Conservation (phyloP, 306 rosid species). For the Delonix regia region DNA sequence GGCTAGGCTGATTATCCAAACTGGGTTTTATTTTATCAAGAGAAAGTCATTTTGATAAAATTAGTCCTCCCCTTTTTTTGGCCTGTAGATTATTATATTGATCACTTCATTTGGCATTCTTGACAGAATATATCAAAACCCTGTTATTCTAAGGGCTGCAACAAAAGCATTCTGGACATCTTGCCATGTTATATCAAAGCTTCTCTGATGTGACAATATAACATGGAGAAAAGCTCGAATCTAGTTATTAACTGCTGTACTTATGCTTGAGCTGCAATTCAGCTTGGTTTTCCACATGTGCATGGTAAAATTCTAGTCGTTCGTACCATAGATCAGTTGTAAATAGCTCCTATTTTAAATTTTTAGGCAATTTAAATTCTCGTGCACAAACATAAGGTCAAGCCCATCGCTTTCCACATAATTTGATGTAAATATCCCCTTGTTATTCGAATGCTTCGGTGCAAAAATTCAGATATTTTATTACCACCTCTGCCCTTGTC, state of each 20-base stretch:
- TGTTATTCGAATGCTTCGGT: background rate
- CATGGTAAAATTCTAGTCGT: slow-evolving; percentile 20
- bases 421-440: background rate
- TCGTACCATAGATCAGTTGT: slow-evolving; percentile 29
- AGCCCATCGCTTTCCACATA: background rate
- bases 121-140: slow-evolving; percentile 88
- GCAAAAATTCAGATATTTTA: background rate
- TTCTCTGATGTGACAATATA: slow-evolving; percentile 49
- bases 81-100: background rate
- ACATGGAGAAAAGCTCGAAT: background rate
- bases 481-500: background rate
- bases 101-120: slow-evolving; percentile 9
- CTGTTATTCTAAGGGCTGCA: slow-evolving; percentile 64
- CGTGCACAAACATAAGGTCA: background rate
- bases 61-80: background rate
- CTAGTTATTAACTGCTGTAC: background rate
- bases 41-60: background rate
- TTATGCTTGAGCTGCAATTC: slow-evolving; percentile 23
- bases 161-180: slow-evolving; percentile 83
- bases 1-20: background rate
- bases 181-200: slow-evolving; percentile 76
- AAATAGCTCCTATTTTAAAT: slow-evolving; percentile 21
- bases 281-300: slow-evolving; percentile 20
- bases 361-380: slow-evolving; percentile 25
- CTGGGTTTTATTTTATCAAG: background rate